phyloP scores from a whole-genome alignment of 257 asterid species.

The Linderniella brevidens region DNA sequence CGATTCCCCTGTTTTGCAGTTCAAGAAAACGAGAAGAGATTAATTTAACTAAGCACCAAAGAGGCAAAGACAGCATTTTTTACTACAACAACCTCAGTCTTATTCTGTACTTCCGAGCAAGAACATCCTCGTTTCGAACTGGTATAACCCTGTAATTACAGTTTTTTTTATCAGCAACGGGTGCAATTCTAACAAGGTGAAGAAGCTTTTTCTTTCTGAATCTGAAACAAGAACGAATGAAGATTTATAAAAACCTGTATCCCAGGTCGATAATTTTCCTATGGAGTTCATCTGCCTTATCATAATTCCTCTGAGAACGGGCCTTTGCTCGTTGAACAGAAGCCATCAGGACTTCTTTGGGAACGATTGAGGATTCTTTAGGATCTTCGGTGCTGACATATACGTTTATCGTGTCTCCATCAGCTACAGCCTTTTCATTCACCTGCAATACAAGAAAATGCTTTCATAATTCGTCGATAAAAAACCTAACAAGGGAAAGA shows the following conservation, averaged over 20 bases:
- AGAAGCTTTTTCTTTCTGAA: too few species aligned
- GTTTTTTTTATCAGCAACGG: too few species aligned
- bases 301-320: conserved; percentile 44
- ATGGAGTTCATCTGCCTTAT: conserved; percentile 63
- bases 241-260: conserved; percentile 29
- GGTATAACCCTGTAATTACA: conserved; percentile 52
- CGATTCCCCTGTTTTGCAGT: conserved; percentile 84
- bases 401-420: conserved; percentile 88
- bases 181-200: too few species aligned
- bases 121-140: conserved; percentile 50
- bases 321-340: conserved; percentile 52
- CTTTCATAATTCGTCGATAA: neutral
- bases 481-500: neutral
- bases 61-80: conserved; percentile 1
- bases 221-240: neutral
- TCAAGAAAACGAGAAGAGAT: conserved; percentile 2
- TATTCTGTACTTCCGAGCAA: conserved; percentile 76
- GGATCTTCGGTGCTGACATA: conserved; percentile 43
- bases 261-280: conserved; percentile 53
- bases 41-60: neutral
- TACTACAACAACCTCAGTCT: conserved; percentile 46
- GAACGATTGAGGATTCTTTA: conserved; percentile 56
- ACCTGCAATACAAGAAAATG: conserved; percentile 35
- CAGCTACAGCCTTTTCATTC: conserved; percentile 85
- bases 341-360: conserved; percentile 45